Base-by-base conservation (phyloP, 768 basidiomycete species). In the Boletus vermiculosoides region DNA sequence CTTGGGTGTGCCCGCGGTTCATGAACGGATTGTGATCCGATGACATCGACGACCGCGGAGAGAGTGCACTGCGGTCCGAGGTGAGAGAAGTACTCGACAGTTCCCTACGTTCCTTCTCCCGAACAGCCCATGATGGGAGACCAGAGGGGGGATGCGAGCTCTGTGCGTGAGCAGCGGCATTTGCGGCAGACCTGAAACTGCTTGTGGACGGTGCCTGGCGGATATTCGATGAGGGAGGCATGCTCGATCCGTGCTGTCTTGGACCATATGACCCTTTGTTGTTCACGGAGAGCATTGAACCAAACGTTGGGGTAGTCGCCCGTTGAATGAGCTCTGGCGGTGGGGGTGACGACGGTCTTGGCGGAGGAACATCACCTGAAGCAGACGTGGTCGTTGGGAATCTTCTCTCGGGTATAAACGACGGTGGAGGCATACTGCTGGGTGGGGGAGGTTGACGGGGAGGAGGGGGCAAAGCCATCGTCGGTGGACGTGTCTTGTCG, bases 291-390 rank as follows among this genome's bases (percentile, higher is more conserved):
- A 88, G 75, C 52, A 82, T 79, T 2, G 83, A 74, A 2, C 88
- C 88, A 62, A 90, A 85, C 8, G 87, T 87, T 0, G 92, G 92
- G 1, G 92, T 93, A 4, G 92, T 92, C 11, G 95, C 93, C 15
- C 95, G 89, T 66, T 92, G 88, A 58, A 97, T 86, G 67, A 97
- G 88, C 55, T 98, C 94, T 18, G 88, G 77, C 18, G 94, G 96
- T 6, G 94, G 95, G 2, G 96, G 95, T 0, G 96, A 98, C 4
- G 86, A 88, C 0, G 96, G 96, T 44, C 95, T 80, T 30, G 91
- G 88, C 0, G 95, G 94, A 12, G 90, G 89, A 6, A 74, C 71
- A 59, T 88, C 87, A 44, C 78, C 74, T 5, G 80, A 77, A 22
- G 77, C 70, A 54, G 73, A 73, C 9, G 80, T 77, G 16, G 70